phyloP scores from a whole-genome alignment of 2,329 filamentous ascomycete species.

The Fusarium brachygibbosum region DNA sequence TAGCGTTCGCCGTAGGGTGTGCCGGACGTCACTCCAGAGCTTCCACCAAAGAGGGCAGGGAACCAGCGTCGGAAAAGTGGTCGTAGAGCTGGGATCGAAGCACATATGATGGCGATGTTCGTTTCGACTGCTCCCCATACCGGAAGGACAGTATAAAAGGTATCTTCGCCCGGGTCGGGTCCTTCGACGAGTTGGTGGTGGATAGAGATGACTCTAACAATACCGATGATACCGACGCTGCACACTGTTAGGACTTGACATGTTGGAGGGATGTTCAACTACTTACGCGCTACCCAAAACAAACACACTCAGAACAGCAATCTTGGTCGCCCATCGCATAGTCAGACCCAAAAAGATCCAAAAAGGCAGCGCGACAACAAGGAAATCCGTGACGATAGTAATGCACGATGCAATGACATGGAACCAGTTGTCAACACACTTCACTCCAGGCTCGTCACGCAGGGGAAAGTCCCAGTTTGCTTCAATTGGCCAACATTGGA shows the following conservation, averaged over 20 bases:
- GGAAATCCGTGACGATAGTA: conserved; percentile 58
- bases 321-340: conserved; percentile 55
- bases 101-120: conserved; percentile 55
- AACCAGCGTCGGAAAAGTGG: conserved; percentile 53
- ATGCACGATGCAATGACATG: conserved; percentile 55
- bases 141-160: conserved; percentile 50
- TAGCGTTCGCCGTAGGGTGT: conserved; percentile 29
- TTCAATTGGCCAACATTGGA: conserved; percentile 57
- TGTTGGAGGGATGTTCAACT: accelerated
- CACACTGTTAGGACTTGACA: neutral
- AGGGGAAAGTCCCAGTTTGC: conserved; percentile 51
- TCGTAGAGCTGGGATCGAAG: conserved; percentile 54
- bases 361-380: conserved; percentile 57
- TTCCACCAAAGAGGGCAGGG: conserved; percentile 48
- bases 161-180: conserved; percentile 40
- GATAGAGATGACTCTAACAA: conserved; percentile 52
- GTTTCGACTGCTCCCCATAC: conserved; percentile 54
- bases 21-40: conserved; percentile 28
- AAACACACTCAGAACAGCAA: conserved; percentile 58
- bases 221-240: conserved; percentile 53
- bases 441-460: conserved; percentile 42
- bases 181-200: conserved; percentile 45
- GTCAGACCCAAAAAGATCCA: conserved; percentile 58
- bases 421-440: conserved; percentile 53
- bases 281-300: conserved; percentile 55